These are phyloP conservation scores for Linum trigynum DNA, from an alignment of 345 rosid genomes.

Conservation along the genomic window DNA sequence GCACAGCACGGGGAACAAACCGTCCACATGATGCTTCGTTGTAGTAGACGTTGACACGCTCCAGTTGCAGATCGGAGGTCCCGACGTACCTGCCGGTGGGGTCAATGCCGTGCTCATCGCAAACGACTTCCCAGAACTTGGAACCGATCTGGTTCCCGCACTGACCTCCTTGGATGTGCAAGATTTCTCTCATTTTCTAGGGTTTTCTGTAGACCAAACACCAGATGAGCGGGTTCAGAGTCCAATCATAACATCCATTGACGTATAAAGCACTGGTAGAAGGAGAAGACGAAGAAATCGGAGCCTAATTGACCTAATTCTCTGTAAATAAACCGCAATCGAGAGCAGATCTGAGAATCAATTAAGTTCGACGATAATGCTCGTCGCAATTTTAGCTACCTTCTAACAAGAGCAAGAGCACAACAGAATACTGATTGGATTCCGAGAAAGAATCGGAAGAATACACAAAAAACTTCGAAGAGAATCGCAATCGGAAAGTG, in stretches of 20 bases:
- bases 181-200: not conserved
- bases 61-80: not conserved
- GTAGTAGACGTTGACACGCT: not conserved
- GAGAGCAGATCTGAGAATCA: not conserved
- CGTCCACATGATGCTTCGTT: not conserved
- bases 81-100: not conserved
- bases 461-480: not conserved
- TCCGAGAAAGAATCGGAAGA: not conserved
- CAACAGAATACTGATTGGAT: not conserved
- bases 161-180: not conserved
- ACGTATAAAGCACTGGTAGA: not conserved
- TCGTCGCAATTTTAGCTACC: not conserved
- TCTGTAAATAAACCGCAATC: too few relatives aligned
- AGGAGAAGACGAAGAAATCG: too few relatives aligned
- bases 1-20: not conserved
- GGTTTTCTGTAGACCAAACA: not conserved
- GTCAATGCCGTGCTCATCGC: not conserved
- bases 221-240: not conserved
- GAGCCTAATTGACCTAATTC: too few relatives aligned
- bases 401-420: not conserved
- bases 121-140: not conserved
- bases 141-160: not conserved
- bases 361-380: not conserved
- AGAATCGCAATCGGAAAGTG: not conserved
- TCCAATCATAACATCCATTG: not conserved